Evolutionary conservation across 495 filamentous ascomycete genomes (phyloP).

Genomic region (Penicillium bovifimosum): DNA sequence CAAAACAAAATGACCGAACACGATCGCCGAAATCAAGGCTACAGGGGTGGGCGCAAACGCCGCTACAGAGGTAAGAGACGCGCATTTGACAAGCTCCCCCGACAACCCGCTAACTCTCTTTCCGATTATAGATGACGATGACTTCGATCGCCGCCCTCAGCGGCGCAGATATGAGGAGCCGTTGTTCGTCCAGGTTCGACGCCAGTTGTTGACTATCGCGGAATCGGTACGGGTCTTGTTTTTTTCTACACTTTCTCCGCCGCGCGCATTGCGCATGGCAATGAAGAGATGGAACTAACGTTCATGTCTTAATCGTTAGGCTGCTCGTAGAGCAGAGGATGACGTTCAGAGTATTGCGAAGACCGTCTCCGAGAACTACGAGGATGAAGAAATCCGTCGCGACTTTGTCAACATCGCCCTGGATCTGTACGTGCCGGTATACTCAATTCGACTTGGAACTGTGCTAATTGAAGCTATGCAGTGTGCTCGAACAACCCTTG

Average conservation of each 20-base stretch:
- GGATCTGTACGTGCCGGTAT: conserved; percentile 55
- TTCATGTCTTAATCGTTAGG: conserved; percentile 29
- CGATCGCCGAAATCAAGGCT: conserved; percentile 55
- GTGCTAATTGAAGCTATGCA: conserved; percentile 17
- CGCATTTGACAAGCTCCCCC: not conserved
- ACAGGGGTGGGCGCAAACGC: conserved; percentile 63
- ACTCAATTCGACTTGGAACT: not conserved
- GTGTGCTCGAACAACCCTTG: conserved; percentile 82
- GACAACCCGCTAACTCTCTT: conserved; percentile 8
- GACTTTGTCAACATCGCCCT: conserved; percentile 66
- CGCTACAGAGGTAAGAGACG: conserved; percentile 49
- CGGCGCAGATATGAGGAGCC: conserved; percentile 78
- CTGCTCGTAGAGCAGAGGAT: conserved; percentile 73
- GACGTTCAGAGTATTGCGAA: conserved; percentile 72
- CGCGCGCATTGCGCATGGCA: conserved; percentile 5
- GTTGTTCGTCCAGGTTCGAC: conserved; percentile 65
- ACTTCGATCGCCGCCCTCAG: conserved; percentile 65
- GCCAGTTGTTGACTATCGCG: conserved; percentile 75
- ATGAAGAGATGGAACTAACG: conserved; percentile 3
- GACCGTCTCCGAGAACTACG: conserved; percentile 69
- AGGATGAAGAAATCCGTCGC: conserved; percentile 66
- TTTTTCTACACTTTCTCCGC: conserved; percentile 1
- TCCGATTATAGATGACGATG: conserved; percentile 61
- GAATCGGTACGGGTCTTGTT: conserved; percentile 57
- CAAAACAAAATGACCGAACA: conserved; percentile 62